These are phyloP conservation scores for Pelargonium citronellum DNA, from an alignment of 441 rosid genomes.

Conservation along the genomic window DNA sequence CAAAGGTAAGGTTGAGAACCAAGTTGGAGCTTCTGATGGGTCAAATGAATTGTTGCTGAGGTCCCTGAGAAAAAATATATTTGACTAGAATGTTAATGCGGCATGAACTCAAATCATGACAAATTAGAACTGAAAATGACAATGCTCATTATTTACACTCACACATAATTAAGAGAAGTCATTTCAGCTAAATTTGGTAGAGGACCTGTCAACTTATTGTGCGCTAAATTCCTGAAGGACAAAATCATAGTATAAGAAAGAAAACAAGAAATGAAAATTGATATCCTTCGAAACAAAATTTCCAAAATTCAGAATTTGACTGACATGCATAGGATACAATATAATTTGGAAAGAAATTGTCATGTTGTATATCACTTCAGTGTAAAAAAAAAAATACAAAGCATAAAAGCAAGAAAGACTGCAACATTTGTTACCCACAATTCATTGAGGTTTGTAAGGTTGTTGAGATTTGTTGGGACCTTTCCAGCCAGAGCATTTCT, in stretches of 20 bases:
- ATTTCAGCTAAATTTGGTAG: slow-evolving; percentile 67
- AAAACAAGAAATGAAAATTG: not conserved
- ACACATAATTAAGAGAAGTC: slow-evolving; percentile 75
- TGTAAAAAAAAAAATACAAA: slow-evolving; percentile 4
- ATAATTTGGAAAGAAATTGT: not conserved
- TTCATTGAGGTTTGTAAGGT: slow-evolving; percentile 64
- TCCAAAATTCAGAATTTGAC: not conserved
- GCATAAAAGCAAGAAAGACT: not conserved
- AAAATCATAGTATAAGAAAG: slow-evolving; percentile 6
- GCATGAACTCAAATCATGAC: not conserved
- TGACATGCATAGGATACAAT: not conserved
- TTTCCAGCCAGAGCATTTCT: slow-evolving; percentile 62
- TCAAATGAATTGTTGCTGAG: slow-evolving; percentile 77
- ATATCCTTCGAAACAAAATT: not conserved
- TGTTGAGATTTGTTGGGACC: slow-evolving; percentile 63
- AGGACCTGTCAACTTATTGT: slow-evolving; percentile 64
- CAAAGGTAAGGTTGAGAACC: slow-evolving; percentile 81
- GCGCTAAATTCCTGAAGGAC: slow-evolving; percentile 65
- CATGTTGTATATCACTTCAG: not conserved
- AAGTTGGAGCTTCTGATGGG: slow-evolving; percentile 62
- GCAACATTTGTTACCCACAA: slow-evolving; percentile 44
- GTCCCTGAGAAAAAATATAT: slow-evolving; percentile 49
- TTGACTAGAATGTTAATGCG: slow-evolving; percentile 7
- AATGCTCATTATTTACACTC: slow-evolving; percentile 23
- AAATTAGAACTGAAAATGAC: slow-evolving; percentile 12